A percentile compares a stretch with the other conserved stretches of the same genome.
phyloP scores from a whole-genome alignment of 768 basidiomycete species.

The Mycena epipterygia region DNA sequence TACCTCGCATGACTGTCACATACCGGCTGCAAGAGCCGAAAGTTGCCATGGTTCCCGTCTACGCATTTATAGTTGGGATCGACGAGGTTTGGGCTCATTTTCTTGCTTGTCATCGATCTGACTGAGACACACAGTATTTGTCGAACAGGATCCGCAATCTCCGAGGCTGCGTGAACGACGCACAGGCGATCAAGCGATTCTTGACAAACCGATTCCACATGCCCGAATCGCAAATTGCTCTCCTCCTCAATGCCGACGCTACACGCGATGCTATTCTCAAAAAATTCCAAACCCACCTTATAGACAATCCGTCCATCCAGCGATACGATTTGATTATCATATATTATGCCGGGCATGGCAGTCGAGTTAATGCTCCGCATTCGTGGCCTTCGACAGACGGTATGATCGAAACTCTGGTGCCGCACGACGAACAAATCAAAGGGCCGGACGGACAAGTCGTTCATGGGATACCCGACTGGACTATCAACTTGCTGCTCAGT shows the following conservation, averaged over 20 bases:
- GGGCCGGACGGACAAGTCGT: not conserved
- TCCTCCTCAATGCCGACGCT: slow-evolving; percentile 15
- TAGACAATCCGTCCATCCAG: slow-evolving; percentile 20
- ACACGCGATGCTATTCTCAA: slow-evolving; percentile 19
- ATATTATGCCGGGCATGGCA: slow-evolving; percentile 33
- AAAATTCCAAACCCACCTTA: slow-evolving; percentile 20
- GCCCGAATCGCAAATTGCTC: slow-evolving; percentile 27
- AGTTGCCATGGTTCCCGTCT: slow-evolving; percentile 3
- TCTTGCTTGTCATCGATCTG: not conserved
- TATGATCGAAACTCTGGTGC: slow-evolving; percentile 26
- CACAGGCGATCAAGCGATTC: slow-evolving; percentile 17
- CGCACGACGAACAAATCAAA: slow-evolving; percentile 21
- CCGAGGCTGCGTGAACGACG: slow-evolving; percentile 30
- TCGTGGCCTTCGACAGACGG: slow-evolving; percentile 21
- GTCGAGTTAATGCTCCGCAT: slow-evolving; percentile 15
- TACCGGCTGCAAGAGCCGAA: slow-evolving; percentile 20
- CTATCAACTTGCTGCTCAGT: slow-evolving; percentile 21
- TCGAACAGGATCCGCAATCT: slow-evolving; percentile 25
- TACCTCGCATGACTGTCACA: slow-evolving; percentile 11
- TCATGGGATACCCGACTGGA: slow-evolving; percentile 34
- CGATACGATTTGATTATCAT: slow-evolving; percentile 25
- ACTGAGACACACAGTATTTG: slow-evolving; percentile 19
- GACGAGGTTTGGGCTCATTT: slow-evolving; percentile 9
- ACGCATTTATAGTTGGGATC: slow-evolving; percentile 29
- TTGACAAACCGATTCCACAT: slow-evolving; percentile 24